phyloP scores from a whole-genome alignment of 2,329 filamentous ascomycete genomes.

The Didymella keratinophila region DNA sequence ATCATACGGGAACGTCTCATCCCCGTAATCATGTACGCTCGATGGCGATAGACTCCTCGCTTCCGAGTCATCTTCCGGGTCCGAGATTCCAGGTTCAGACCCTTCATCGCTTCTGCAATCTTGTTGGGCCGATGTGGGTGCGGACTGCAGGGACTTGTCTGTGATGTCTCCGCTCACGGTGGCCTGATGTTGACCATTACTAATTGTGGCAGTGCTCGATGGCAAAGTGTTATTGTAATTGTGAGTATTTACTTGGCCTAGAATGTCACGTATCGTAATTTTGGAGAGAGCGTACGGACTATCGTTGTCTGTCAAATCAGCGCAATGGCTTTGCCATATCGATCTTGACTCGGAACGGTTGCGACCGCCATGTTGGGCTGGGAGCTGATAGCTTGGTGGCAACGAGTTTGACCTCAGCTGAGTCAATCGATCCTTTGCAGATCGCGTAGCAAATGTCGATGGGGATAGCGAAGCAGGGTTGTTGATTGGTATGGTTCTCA shows the following conservation, averaged over 20 bases:
- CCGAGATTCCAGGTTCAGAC: neutral
- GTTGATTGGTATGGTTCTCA: neutral
- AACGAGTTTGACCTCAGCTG: neutral
- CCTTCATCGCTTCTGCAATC: neutral
- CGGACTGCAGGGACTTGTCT: neutral
- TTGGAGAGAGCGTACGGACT: neutral
- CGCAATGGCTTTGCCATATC: neutral
- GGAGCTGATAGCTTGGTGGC: neutral
- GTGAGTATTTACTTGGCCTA: neutral
- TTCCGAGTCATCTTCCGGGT: neutral
- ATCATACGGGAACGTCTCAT: neutral
- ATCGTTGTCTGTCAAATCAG: neutral
- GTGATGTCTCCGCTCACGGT: neutral
- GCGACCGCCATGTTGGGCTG: neutral
- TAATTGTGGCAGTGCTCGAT: neutral
- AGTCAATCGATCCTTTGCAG: neutral
- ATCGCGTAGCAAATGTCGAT: neutral
- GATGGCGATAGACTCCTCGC: neutral
- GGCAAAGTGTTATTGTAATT: neutral
- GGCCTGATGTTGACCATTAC: neutral
- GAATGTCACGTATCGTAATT: neutral
- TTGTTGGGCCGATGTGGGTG: neutral
- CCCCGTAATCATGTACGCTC: neutral
- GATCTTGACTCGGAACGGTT: neutral
- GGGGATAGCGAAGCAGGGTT: neutral